Conservation (phyloP, 2,329 filamentous ascomycete genomes). For the Sporothrix inflata region DNA sequence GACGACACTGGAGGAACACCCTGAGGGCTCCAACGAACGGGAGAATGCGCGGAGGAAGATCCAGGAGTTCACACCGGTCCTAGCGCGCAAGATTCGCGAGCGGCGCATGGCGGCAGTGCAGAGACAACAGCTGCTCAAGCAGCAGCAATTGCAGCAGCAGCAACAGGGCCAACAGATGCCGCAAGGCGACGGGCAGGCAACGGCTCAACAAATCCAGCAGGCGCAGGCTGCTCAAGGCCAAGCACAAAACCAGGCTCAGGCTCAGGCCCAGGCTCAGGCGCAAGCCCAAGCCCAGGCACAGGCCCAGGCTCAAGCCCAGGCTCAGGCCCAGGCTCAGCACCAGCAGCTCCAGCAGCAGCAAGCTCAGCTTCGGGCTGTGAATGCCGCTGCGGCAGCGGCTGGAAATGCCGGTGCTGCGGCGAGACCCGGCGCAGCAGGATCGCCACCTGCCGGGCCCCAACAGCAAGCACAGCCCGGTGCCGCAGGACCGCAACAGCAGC, state of each 20-base stretch:
- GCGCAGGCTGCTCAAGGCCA: slow-evolving; percentile 5
- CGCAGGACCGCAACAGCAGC: slow-evolving; percentile 35
- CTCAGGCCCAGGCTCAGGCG: slow-evolving; percentile 30
- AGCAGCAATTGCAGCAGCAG: slow-evolving; percentile 29
- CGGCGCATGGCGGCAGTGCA: slow-evolving; percentile 25
- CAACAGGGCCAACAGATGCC: slow-evolving; percentile 28
- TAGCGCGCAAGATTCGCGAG: slow-evolving; percentile 40
- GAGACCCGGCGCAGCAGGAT: slow-evolving; percentile 23
- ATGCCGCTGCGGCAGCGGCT: slow-evolving; percentile 13
- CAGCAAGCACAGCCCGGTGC: slow-evolving; percentile 27
- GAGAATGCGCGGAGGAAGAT: slow-evolving; percentile 60
- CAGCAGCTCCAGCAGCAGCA: slow-evolving; percentile 31
- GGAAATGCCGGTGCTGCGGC: slow-evolving; percentile 21
- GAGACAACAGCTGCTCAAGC: slow-evolving; percentile 24
- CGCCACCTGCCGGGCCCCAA: slow-evolving; percentile 33
- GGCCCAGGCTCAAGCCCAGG: slow-evolving; percentile 26
- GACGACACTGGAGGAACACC: slow-evolving; percentile 53
- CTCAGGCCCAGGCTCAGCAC: slow-evolving; percentile 26
- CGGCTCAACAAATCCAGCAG: slow-evolving; percentile 30
- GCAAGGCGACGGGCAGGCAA: slow-evolving; percentile 17
- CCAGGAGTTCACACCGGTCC: slow-evolving; percentile 62
- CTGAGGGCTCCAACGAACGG: slow-evolving; percentile 54
- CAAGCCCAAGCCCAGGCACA: slow-evolving; percentile 16
- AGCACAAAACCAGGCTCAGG: slow-evolving; percentile 8
- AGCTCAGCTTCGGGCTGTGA: slow-evolving; percentile 9